Evolutionary conservation across 352 stramenopile genomes (phyloP).

Genomic region (Pythium utonaiense): DNA sequence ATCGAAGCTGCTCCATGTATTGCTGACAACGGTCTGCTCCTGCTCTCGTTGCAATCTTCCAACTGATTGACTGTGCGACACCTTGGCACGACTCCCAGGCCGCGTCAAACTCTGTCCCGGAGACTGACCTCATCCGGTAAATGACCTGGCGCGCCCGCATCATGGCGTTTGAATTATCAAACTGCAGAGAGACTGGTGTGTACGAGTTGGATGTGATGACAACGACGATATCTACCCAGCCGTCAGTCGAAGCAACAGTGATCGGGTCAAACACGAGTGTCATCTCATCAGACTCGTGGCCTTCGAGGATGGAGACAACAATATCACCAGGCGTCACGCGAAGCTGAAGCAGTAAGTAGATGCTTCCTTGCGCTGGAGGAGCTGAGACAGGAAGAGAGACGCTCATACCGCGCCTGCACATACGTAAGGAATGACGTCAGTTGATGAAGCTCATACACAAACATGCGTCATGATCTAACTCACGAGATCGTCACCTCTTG

Average conservation of each 20-base stretch:
- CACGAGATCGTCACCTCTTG: constrained; percentile 48
- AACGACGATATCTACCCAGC: constrained; percentile 52
- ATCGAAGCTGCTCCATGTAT: constrained; percentile 40
- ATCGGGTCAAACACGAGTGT: constrained; percentile 34
- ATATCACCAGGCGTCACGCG: constrained; percentile 13
- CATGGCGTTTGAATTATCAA: constrained; percentile 74
- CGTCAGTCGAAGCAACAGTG: constrained; percentile 36
- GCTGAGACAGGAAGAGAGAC: background rate
- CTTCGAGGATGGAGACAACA: background rate
- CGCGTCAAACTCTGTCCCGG: constrained; percentile 26
- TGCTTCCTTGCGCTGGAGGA: background rate
- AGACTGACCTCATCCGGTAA: constrained; percentile 31
- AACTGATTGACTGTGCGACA: constrained; percentile 71
- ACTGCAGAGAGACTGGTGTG: constrained; percentile 25
- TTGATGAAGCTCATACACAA: too few species aligned
- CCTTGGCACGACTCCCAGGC: constrained; percentile 61
- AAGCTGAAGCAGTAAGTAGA: constrained; percentile 16
- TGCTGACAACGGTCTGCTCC: constrained; percentile 37
- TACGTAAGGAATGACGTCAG: background rate
- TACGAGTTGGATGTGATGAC: constrained; percentile 21
- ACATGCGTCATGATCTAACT: constrained; percentile 5
- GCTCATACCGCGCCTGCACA: constrained; percentile 5
- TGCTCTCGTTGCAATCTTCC: constrained; percentile 47
- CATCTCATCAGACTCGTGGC: constrained; percentile 17
- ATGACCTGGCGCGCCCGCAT: constrained; percentile 57